These are phyloP conservation scores for Cladophialophora bantiana DNA, from an alignment of 2,329 filamentous ascomycete species.

Conservation along the genomic window DNA sequence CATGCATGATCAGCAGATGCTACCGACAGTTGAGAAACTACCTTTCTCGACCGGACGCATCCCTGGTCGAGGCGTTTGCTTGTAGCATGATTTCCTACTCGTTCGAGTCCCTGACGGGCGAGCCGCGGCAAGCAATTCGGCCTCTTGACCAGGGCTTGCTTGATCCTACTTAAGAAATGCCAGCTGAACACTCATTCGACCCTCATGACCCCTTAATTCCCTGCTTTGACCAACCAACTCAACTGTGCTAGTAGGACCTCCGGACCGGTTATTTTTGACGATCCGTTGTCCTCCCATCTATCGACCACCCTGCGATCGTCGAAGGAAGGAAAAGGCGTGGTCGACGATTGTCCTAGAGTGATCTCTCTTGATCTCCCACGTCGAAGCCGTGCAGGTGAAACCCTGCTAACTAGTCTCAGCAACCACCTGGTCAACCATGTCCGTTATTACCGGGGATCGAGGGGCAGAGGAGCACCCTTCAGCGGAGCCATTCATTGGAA, in stretches of 20 bases:
- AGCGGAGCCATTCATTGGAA: conserved; percentile 3
- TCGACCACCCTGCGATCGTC: conserved; percentile 30
- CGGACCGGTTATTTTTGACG: conserved; percentile 40
- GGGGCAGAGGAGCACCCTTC: conserved; percentile 22
- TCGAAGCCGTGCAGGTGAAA: conserved; percentile 35
- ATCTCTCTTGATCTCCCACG: conserved; percentile 21
- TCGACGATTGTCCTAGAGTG: conserved; percentile 21
- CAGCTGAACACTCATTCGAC: no score
- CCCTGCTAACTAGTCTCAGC: conserved; percentile 41
- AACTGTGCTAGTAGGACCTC: conserved; percentile 38
- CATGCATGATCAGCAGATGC: conserved; percentile 38
- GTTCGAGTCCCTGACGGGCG: conserved; percentile 41
- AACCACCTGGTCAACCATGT: conserved; percentile 35
- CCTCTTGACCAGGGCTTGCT: conserved; percentile 42
- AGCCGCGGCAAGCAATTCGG: conserved; percentile 38
- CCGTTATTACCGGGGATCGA: conserved; percentile 20
- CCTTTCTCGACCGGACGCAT: conserved; percentile 36
- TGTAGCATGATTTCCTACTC: conserved; percentile 43
- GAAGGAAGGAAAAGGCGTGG: conserved; percentile 6
- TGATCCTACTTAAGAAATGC: conserved; percentile 37
- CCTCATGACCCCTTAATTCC: conserved; percentile 31
- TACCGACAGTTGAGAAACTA: conserved; percentile 41
- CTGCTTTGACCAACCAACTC: conserved; percentile 19
- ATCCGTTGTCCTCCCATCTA: conserved; percentile 25
- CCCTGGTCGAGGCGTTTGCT: conserved; percentile 38